Base-by-base conservation (phyloP, 306 rosid genomes). In the Herpetospermum pedunculosum region DNA sequence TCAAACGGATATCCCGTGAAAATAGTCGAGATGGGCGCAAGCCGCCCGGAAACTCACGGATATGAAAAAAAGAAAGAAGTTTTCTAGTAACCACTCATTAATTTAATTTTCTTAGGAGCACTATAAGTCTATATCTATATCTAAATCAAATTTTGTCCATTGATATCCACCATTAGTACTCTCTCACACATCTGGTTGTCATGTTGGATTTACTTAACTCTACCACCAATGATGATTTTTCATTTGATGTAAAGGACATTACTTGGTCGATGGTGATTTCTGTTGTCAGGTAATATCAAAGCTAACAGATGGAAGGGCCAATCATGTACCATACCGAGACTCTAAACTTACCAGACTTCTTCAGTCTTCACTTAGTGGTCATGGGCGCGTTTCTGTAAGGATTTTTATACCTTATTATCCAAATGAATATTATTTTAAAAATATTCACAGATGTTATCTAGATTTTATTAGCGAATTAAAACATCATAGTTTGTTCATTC, bases 331-430 rank as follows among this genome's bases (percentile, higher is more conserved):
- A 46, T 95, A 95, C 73, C 77, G 99, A 77, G 99, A 95, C 86
- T 95, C 99, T 74, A 95, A 95, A 81, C 82, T 95, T 85, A 95
- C 99, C 72, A 88, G 99, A 83, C 83, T 95, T 53, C 96, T 95
- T 68, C 99, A 95, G 78, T 89, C 96, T 73, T 95, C 99, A 4
- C 89, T 95, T 77, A 91, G 99, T 67, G 99, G 99, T 77, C 96
- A 95, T 74, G 99, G 99, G 49, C 97, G 96, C 75, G 88, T 91
- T 75, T 95, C 99, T 85, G 99, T 95, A 88, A 89, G 96, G 76
- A 82, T 85, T 79, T 49, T 60, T 48, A 75, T 54, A 32, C 40
- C n/a, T 28, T 32, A 70, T 53, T 80, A 59, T 70, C 26, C 81
- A 58, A 76, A 55, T 62, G 75, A 49, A 74, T 76, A 28, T 79